Conservation (phyloP, 176 grass and related monocot species). For the Musa schizocarpa region DNA sequence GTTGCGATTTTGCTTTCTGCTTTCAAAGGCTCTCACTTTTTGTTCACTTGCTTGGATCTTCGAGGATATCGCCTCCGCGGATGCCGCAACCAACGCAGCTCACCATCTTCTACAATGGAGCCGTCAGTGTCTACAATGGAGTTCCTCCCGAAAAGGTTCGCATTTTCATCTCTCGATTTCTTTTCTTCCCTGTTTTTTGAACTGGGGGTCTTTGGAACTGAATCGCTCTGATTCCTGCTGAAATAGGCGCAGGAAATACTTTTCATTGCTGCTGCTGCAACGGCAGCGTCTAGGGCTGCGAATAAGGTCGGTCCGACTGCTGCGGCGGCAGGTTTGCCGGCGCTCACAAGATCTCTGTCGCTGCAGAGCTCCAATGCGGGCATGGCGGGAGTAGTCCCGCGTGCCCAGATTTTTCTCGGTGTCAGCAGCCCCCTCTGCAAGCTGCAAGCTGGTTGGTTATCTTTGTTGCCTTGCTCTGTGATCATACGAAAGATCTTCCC, state of each 20-base stretch:
- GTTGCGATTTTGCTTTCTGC: neutral
- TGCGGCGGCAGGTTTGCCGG: constrained; percentile 22
- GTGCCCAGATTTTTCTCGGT: constrained; percentile 34
- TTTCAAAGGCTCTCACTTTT: neutral
- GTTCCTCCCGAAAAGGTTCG: constrained; percentile 65
- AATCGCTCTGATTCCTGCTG: neutral
- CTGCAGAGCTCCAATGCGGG: constrained; percentile 64
- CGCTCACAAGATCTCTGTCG: constrained; percentile 61
- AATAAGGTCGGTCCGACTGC: neutral
- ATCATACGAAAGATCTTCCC: neutral
- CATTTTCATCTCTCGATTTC: neutral
- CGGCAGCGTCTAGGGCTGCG: neutral
- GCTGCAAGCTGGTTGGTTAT: constrained; percentile 66
- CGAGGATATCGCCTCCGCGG: neutral
- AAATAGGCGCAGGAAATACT: constrained; percentile 86
- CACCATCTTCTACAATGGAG: constrained; percentile 85
- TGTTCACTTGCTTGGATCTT: neutral
- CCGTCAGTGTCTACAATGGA: constrained; percentile 69
- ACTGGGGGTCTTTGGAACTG: neutral
- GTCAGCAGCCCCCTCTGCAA: constrained; percentile 52
- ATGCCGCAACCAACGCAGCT: constrained; percentile 36
- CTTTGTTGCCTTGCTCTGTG: neutral
- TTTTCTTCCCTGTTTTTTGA: neutral
- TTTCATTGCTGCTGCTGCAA: constrained; percentile 60
- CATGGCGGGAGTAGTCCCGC: constrained; percentile 15